Evolutionary conservation across 306 rosid genomes (phyloP).

Genomic region (Begonia fuchsioides): DNA sequence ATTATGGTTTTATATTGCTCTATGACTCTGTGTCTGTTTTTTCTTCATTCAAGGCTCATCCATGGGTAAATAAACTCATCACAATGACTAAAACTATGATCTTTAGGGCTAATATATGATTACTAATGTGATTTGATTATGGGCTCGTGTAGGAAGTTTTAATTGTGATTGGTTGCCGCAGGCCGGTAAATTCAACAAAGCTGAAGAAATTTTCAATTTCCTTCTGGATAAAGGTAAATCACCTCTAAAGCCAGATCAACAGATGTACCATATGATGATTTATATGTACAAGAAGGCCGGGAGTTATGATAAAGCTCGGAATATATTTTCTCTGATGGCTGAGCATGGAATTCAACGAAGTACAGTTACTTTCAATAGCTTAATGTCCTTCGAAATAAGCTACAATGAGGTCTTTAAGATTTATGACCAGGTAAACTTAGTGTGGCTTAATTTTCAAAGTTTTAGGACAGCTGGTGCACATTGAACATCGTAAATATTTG

Average conservation of each 20-base stretch:
- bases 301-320: conserved; percentile 77
- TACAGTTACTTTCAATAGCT: conserved; percentile 75
- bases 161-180: conserved; percentile 15
- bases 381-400: conserved; percentile 79
- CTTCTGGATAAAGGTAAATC: conserved; percentile 52
- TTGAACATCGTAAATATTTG: too few species aligned
- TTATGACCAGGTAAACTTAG: conserved; percentile 65
- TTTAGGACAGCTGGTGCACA: not conserved
- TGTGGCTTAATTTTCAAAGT: not conserved
- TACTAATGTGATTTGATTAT: not conserved
- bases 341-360: conserved; percentile 58
- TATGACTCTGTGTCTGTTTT: too few species aligned
- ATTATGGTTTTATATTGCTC: too few species aligned
- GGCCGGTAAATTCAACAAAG: conserved; percentile 73
- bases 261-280: conserved; percentile 93
- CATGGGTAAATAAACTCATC: too few species aligned
- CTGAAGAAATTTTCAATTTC: conserved; percentile 62
- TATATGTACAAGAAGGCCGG: conserved; percentile 85
- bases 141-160: conserved; percentile 12
- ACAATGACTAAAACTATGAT: too few species aligned
- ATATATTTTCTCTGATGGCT: conserved; percentile 59
- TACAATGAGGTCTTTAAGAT: conserved; percentile 87
- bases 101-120: not conserved
- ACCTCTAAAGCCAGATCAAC: conserved; percentile 74
- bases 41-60: too few species aligned